A percentile compares a stretch with the other conserved stretches of the same genome.
Evolutionary conservation across 148 eudicot species (phyloP).

Genomic region (Diospyros kaki): DNA sequence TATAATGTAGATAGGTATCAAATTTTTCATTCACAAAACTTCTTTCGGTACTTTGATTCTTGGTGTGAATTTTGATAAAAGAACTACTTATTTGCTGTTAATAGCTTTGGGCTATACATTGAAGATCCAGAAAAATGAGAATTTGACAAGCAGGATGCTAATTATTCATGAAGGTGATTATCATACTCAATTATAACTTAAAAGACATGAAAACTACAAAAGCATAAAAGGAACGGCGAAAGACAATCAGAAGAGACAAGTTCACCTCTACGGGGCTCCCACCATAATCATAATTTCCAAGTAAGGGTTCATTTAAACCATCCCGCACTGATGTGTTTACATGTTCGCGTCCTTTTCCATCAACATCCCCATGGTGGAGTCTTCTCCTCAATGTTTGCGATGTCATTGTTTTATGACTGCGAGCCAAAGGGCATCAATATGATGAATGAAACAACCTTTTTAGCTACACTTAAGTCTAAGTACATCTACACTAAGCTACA

Average conservation of each 20-base stretch:
- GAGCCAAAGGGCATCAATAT: not conserved
- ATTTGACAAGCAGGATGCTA: too few species aligned
- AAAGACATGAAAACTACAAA: not conserved
- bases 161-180: too few species aligned
- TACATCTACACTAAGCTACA: too few species aligned
- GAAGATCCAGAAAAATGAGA: too few species aligned
- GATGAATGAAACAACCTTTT: not conserved
- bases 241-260: conserved; percentile 3
- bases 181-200: not conserved
- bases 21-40: not conserved
- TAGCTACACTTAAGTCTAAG: not conserved
- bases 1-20: conserved; percentile 22
- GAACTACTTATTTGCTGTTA: too few species aligned
- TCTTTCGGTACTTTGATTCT: too few species aligned
- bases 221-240: not conserved
- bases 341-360: conserved; percentile 69
- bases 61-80: too few species aligned
- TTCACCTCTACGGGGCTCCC: conserved; percentile 41
- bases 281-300: conserved; percentile 45
- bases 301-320: conserved; percentile 68
- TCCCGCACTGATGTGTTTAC: conserved; percentile 47
- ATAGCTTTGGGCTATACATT: too few species aligned
- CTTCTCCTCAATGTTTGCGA: conserved; percentile 72
- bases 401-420: conserved; percentile 43
- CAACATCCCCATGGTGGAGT: conserved; percentile 90